Evolutionary conservation across 495 filamentous ascomycete genomes (phyloP), one percentile per base, ranked within the genome.

Genomic region (Lophiotrema nucula): DNA sequence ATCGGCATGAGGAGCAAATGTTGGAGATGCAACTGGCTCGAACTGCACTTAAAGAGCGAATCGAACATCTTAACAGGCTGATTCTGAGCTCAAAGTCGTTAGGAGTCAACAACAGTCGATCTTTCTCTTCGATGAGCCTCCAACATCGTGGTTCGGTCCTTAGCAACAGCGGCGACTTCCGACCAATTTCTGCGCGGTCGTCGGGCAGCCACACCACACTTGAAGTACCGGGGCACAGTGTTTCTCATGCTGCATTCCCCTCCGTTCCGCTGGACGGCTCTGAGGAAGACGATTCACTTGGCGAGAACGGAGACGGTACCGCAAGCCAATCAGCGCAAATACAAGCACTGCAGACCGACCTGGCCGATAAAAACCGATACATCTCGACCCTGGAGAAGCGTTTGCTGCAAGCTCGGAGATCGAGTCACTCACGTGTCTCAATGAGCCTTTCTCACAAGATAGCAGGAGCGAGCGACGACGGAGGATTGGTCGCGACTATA

Each of bases 1-100:
- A 85, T 49, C 86, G 93, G 26, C 95, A 97, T 66, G 91, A 95
- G 65, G 93, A 98, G 69, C 93, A 98, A 69, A 91, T 98, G 79
- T 78, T 97, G 41, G 93, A 97, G 70, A 98, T 98, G 85, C 93
- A 98, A 70, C 80, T 98, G 24, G 93, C 93, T 13, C 82, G 95
- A 23, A 98, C 92, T 1, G 95, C 95, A 4, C 73, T 98, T 46
- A 97, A 98, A 66, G 92, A 97, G 73, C 85, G 93, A 24, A 98
- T 98, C 60, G 92, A 97, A 73, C 93, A 98, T 74, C 81, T 98
- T 4, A 98, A 97, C 71, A 87, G 93, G 19, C 79, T 98, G 11
- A 97, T 98, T 60, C 76, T 98, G 24, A 92, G 88, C 67, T 97
- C 93, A 15, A 96, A 97, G 67, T 96, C 91, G 13, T 88, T 88